Conservation (phyloP, 257 asterid genomes). For the Paraleonurus japonicus region DNA sequence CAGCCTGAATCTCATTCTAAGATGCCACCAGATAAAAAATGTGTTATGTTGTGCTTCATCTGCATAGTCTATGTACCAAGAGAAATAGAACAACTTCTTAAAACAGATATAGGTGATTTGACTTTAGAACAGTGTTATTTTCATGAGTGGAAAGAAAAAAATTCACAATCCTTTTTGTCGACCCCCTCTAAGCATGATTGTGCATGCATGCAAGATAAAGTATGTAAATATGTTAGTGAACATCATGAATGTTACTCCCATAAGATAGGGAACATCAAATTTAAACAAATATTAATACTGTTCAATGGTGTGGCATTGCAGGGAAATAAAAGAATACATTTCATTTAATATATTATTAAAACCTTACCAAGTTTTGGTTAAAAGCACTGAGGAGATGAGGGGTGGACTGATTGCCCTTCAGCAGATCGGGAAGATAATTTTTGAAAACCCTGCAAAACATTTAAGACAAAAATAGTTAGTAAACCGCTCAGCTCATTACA, state of each 20-base stretch:
- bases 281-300: not conserved
- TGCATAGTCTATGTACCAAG: not conserved
- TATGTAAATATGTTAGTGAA: not conserved
- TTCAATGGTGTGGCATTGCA: constrained; percentile 2
- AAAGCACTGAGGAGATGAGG: constrained; percentile 52
- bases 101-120: not conserved
- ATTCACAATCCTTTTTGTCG: not conserved
- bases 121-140: not conserved
- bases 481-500: constrained; percentile 11
- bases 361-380: constrained; percentile 67
- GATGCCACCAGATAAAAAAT: not conserved
- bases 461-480: constrained; percentile 8
- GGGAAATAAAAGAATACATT: constrained; percentile 9
- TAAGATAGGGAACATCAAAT: not conserved
- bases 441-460: constrained; percentile 75
- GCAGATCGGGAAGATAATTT: constrained; percentile 66
- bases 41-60: not conserved
- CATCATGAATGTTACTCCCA: constrained; percentile 18
- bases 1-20: not conserved
- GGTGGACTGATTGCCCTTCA: constrained; percentile 54
- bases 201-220: not conserved
- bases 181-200: not conserved
- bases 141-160: not conserved
- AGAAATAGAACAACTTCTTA: not conserved
- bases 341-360: constrained; percentile 15